phyloP scores from a whole-genome alignment of 1,284 basidiomycete genomes.

The Takashimella koratensis region DNA sequence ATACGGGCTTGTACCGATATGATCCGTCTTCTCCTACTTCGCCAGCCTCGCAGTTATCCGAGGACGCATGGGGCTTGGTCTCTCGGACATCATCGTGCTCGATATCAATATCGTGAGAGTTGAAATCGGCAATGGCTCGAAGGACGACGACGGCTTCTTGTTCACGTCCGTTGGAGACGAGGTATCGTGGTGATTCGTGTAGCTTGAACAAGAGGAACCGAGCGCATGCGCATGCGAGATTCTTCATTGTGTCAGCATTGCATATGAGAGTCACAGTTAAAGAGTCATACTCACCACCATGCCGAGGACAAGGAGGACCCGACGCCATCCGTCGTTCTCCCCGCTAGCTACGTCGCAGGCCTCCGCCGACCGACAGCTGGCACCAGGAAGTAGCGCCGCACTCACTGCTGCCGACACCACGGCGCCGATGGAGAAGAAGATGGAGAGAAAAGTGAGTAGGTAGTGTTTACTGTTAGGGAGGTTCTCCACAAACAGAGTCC shows the following conservation, averaged over 20 bases:
- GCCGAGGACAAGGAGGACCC: constrained; percentile 68
- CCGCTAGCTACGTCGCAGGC: constrained; percentile 55
- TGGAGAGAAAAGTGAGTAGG: constrained; percentile 87
- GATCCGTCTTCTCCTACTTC: neutral
- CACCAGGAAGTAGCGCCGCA: constrained; percentile 68
- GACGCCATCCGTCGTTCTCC: constrained; percentile 82
- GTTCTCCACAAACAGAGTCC: constrained; percentile 89
- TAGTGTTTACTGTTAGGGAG: constrained; percentile 88
- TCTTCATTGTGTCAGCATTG: constrained; percentile 55
- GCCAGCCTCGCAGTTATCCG: neutral
- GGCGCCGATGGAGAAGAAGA: constrained; percentile 91
- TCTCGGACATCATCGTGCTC: constrained; percentile 63
- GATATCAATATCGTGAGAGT: constrained; percentile 66
- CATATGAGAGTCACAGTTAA: neutral
- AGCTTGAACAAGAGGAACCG: constrained; percentile 85
- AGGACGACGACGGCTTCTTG: constrained; percentile 78
- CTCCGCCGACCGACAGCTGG: constrained; percentile 59
- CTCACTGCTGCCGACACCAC: constrained; percentile 77
- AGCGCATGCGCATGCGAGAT: constrained; percentile 76
- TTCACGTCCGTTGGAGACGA: constrained; percentile 76
- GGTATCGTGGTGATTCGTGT: constrained; percentile 87
- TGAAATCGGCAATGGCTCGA: constrained; percentile 76
- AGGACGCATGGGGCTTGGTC: neutral
- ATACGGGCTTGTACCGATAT: neutral
- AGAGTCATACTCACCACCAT: constrained; percentile 63